These are phyloP conservation scores for Trichophyton simii DNA, from an alignment of 2,329 filamentous ascomycete species.

Conservation along the genomic window DNA sequence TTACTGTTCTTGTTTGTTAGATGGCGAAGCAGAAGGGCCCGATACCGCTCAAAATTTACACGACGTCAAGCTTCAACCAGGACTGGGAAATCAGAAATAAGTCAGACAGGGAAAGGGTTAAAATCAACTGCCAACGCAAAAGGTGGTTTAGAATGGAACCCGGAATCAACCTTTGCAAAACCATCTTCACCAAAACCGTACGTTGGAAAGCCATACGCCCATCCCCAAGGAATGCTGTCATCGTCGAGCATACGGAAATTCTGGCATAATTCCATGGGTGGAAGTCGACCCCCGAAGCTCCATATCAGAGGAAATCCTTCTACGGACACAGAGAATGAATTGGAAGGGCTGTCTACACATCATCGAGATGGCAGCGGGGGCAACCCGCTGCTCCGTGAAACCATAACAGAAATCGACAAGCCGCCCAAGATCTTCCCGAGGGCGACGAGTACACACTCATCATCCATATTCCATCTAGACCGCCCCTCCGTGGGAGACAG, in stretches of 20 bases:
- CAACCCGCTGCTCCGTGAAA: neutral
- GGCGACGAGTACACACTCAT: conserved; percentile 4
- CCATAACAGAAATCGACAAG: neutral
- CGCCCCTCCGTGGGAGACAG: neutral
- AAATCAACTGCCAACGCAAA: neutral
- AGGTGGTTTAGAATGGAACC: conserved; percentile 9
- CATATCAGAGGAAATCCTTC: conserved; percentile 3
- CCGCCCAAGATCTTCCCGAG: conserved; percentile 6
- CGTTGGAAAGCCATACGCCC: neutral
- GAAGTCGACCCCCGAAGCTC: conserved; percentile 1
- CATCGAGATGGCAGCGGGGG: neutral
- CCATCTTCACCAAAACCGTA: conserved; percentile 3
- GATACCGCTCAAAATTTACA: neutral
- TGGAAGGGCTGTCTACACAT: neutral
- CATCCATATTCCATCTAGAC: conserved; percentile 3
- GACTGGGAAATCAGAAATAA: neutral
- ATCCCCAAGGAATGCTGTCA: conserved; percentile 5
- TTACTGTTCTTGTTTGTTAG: neutral
- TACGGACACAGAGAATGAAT: neutral
- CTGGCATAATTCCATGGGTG: conserved; percentile 2
- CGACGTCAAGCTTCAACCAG: neutral
- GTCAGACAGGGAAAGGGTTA: neutral
- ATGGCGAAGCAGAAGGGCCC: neutral
- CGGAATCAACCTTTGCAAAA: conserved; percentile 12
- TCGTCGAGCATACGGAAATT: conserved; percentile 8